phyloP scores from a whole-genome alignment of 2,329 filamentous ascomycete genomes.

The Stachybotrys chartarum region DNA sequence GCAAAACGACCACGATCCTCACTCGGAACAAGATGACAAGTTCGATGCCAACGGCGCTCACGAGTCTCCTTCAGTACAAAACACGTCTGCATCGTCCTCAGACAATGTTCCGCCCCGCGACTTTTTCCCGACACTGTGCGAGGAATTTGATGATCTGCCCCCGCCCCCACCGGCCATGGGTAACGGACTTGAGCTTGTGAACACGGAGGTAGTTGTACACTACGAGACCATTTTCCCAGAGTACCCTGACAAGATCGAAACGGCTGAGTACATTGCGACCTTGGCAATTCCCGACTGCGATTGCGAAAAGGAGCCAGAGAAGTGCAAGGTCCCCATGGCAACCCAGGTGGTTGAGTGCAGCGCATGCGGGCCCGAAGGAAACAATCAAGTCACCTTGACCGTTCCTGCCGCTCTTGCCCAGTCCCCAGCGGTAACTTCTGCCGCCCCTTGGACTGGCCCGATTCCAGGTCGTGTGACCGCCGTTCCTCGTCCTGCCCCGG shows the following conservation, averaged over 20 bases:
- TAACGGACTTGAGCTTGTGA: background rate
- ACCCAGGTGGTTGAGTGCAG: slow-evolving; percentile 13
- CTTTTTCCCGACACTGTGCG: slow-evolving; percentile 37
- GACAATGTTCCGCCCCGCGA: slow-evolving; percentile 5
- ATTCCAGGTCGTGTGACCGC: background rate
- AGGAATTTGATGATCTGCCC: slow-evolving; percentile 18
- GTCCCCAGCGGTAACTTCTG: background rate
- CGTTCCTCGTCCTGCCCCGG: background rate
- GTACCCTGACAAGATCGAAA: slow-evolving; percentile 22
- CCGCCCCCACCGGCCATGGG: slow-evolving; percentile 26
- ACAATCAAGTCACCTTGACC: slow-evolving; percentile 14
- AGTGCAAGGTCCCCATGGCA: slow-evolving; percentile 11
- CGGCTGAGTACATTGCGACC: slow-evolving; percentile 23
- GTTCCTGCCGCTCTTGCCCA: slow-evolving; percentile 9
- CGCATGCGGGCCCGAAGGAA: slow-evolving; percentile 12
- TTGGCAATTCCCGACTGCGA: slow-evolving; percentile 14
- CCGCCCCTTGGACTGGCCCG: background rate
- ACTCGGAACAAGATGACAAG: no score
- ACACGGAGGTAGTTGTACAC: slow-evolving; percentile 2
- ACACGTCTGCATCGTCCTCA: background rate
- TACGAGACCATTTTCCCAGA: slow-evolving; percentile 20
- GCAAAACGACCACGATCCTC: no score
- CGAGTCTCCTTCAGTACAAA: no score
- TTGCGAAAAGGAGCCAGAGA: slow-evolving; percentile 10
- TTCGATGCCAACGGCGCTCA: no score